Evolutionary conservation across 345 rosid genomes (phyloP), one percentile per base, ranked within the genome.

Genomic region (Viola odorata): DNA sequence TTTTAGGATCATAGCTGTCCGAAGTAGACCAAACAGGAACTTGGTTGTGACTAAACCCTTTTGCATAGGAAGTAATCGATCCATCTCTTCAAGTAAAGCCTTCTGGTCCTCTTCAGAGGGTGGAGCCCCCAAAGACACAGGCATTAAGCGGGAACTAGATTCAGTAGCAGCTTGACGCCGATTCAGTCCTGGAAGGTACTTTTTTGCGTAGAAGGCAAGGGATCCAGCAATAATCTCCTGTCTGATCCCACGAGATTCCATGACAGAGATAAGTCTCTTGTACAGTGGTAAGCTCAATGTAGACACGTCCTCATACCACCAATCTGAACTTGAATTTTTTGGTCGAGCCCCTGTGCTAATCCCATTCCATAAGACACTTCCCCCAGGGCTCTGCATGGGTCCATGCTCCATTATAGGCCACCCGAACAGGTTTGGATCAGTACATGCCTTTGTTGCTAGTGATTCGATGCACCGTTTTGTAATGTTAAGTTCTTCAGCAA

Each of bases 241-340:
- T 58, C 88, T 81, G 75, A 86, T 83, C 53, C 96, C 95, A 41
- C 81, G 85, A 61, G 89, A 78, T 59, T 86, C 99, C 96, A 90
- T 88, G 58, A 62, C 59, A 0, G 77, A 76, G 45, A 88, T 85
- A 68, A 94, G 77, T 72, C 88, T 86, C 72, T 84, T 88, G 60
- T 83, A 94, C 55, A 85, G 81, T 61, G 86, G 76, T 63, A 86
- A 81, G 62, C 95, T 90, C 69, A 90, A 74, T 50, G 75, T 80
- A 0, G 95, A 85, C 48, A 74, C 95, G 76, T 94, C 99, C 64
- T 90, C 96, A 12, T 88, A 90, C 99, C 99, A 94, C 97, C 99
- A 94, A 67, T 86, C 97, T 38, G 85, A 78, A 65, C 89, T 86
- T 39, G 86, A 66, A 48, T 81, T 76, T 77, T 77, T 87, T 11